A percentile compares a stretch with the other conserved stretches of the same genome.
Conservation (phyloP, 164 flowering plant genomes). For the Saururus chinensis region DNA sequence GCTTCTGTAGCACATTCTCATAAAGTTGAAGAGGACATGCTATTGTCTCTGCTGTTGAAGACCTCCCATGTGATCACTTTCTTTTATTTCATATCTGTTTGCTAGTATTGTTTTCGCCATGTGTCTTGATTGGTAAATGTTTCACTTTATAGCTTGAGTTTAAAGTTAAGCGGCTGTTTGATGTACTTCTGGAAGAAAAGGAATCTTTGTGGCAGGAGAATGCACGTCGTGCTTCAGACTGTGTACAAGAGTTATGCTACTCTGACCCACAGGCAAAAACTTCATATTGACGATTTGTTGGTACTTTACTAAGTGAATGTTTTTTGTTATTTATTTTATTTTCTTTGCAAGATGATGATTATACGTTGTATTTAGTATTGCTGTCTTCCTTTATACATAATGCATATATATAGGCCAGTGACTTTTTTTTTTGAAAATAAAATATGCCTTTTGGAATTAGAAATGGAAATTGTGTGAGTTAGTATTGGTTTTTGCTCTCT, state of each 20-base stretch:
- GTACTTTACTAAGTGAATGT: too few species aligned
- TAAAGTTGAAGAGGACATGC: slow-evolving; percentile 15
- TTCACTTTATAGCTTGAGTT: slow-evolving; percentile 19
- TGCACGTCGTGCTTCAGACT: slow-evolving; percentile 8
- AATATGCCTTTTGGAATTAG: too few species aligned
- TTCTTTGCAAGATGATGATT: too few species aligned
- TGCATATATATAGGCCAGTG: too few species aligned
- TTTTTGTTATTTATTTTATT: too few species aligned
- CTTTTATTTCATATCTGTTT: background rate
- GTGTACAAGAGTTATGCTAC: slow-evolving; percentile 9
- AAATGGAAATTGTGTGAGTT: too few species aligned
- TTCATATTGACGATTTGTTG: too few species aligned
- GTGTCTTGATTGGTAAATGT: slow-evolving; percentile 3
- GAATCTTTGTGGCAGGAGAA: slow-evolving; percentile 14
- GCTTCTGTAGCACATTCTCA: slow-evolving; percentile 13
- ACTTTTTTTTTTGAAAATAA: too few species aligned
- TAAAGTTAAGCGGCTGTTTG: slow-evolving; percentile 13
- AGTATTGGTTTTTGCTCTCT: too few species aligned
- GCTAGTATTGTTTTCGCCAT: background rate
- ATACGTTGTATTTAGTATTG: too few species aligned
- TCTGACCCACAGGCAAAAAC: too few species aligned
- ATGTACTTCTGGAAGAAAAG: slow-evolving; percentile 15
- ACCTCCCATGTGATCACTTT: slow-evolving; percentile 15
- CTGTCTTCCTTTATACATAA: too few species aligned
- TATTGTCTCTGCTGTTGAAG: slow-evolving; percentile 12